Conservation (phyloP, 1,139 yeast species). For the Zhuliangozyma blackwelliae region DNA sequence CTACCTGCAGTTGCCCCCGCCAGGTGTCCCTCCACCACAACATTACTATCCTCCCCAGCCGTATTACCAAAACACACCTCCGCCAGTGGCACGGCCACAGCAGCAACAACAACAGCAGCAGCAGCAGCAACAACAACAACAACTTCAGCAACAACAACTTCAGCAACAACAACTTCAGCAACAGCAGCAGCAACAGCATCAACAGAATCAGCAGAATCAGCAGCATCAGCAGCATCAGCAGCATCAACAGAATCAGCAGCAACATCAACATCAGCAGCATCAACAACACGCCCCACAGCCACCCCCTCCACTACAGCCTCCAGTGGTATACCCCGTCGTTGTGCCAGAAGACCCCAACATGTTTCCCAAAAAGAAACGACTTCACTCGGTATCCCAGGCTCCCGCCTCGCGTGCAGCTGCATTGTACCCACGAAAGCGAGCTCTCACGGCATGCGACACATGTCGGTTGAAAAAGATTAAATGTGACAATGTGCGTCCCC, state of each 20-base stretch:
- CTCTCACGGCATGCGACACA: conserved; percentile 45
- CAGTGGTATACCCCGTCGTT: too few species aligned
- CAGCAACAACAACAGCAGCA: conserved; percentile 8
- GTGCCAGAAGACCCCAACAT: conserved; percentile 2
- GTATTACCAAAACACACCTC: too few species aligned
- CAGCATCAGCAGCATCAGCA: conserved; percentile 1
- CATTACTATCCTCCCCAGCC: too few species aligned
- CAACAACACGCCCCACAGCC: conserved; percentile 1
- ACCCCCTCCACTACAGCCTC: too few species aligned
- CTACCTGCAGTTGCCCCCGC: too few species aligned
- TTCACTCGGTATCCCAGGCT: conserved; percentile 4
- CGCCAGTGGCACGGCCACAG: not conserved
- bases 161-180: conserved; percentile 4
- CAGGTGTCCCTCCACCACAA: too few species aligned
- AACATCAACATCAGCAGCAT: conserved; percentile 1
- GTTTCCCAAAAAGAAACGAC: conserved; percentile 6
- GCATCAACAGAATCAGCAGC: conserved; percentile 2
- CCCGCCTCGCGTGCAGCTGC: conserved; percentile 10
- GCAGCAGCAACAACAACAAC: conserved; percentile 2
- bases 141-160: conserved; percentile 4
- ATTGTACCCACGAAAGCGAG: conserved; percentile 30
- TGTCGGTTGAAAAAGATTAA: conserved; percentile 45
- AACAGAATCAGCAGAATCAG: too few species aligned
- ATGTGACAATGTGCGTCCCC: conserved; percentile 50
- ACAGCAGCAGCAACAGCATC: conserved; percentile 1